These are phyloP conservation scores for Pseudozyma pruni DNA, from an alignment of 1,284 basidiomycete species.

Conservation along the genomic window DNA sequence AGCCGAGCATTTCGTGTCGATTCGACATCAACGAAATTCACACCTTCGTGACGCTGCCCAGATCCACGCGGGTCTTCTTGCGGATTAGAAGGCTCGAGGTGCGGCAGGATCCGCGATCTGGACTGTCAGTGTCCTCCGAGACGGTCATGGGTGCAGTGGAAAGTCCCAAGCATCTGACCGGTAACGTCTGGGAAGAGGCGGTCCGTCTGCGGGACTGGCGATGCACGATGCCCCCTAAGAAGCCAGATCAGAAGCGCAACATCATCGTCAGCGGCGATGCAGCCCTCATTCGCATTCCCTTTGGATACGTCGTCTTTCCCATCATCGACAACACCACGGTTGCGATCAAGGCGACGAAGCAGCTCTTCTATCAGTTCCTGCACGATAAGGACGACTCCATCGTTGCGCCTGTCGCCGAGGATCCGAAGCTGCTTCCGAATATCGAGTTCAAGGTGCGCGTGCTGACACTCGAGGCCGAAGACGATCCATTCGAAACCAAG, in stretches of 20 bases:
- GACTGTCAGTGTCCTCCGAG: constrained; percentile 64
- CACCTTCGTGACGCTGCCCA: constrained; percentile 63
- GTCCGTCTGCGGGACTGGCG: constrained; percentile 75
- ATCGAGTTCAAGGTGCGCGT: constrained; percentile 75
- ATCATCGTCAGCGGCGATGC: constrained; percentile 74
- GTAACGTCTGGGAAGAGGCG: constrained; percentile 82
- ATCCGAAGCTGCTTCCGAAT: constrained; percentile 71
- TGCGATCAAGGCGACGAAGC: constrained; percentile 69
- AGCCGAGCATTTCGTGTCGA: constrained; percentile 27
- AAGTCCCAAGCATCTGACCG: constrained; percentile 44
- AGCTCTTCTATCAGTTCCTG: constrained; percentile 69
- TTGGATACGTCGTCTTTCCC: constrained; percentile 77
- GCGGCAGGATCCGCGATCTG: constrained; percentile 45
- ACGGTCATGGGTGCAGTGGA: constrained; percentile 70
- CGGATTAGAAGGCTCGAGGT: constrained; percentile 60
- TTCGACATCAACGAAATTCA: constrained; percentile 59
- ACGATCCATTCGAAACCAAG: constrained; percentile 85
- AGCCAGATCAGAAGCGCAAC: constrained; percentile 18
- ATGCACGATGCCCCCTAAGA: constrained; percentile 61
- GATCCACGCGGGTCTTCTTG: constrained; percentile 57
- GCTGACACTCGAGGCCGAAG: constrained; percentile 79
- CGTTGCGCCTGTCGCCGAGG: constrained; percentile 60
- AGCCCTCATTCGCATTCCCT: constrained; percentile 80
- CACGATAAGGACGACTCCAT: constrained; percentile 59
- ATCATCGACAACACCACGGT: constrained; percentile 69